Conservation (phyloP, 1,139 yeast genomes). For the Zygosaccharomyces pseudobailii region DNA sequence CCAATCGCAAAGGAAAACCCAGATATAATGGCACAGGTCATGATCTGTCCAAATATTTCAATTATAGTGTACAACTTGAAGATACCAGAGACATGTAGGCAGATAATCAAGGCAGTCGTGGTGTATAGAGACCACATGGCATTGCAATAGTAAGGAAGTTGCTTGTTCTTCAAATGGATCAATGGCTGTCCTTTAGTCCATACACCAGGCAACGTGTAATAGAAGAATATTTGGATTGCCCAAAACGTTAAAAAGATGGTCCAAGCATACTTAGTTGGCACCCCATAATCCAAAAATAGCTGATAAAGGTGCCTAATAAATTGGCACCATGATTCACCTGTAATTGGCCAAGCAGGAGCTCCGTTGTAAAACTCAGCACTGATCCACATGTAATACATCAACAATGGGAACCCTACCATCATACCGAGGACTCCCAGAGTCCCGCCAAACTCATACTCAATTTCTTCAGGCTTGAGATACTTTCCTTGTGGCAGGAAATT, state of each 20-base stretch:
- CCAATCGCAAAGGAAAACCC: conserved; percentile 64
- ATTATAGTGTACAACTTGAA: conserved; percentile 70
- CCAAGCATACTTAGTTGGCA: conserved; percentile 69
- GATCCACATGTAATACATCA: conserved; percentile 98
- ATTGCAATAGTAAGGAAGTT: conserved; percentile 88
- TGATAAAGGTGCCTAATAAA: conserved; percentile 45
- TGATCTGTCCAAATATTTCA: conserved; percentile 82
- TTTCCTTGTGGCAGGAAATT: conserved; percentile 35
- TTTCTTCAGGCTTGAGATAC: conserved; percentile 38
- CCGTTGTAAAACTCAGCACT: conserved; percentile 79
- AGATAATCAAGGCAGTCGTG: conserved; percentile 52
- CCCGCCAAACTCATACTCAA: conserved; percentile 90
- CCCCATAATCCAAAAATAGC: conserved; percentile 48
- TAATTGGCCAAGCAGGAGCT: conserved; percentile 60
- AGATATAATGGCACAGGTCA: conserved; percentile 81
- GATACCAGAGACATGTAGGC: conserved; percentile 65
- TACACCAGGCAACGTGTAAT: conserved; percentile 84
- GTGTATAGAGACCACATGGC: conserved; percentile 82
- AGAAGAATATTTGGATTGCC: conserved; percentile 65
- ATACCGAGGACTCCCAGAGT: conserved; percentile 88
- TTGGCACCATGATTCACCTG: conserved; percentile 52
- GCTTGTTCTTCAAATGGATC: conserved; percentile 69
- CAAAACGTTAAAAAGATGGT: conserved; percentile 66
- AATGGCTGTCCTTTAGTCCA: conserved; percentile 95
- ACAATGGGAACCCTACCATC: conserved; percentile 86